phyloP scores from a whole-genome alignment of 441 rosid genomes.

The Populus tomentosa region DNA sequence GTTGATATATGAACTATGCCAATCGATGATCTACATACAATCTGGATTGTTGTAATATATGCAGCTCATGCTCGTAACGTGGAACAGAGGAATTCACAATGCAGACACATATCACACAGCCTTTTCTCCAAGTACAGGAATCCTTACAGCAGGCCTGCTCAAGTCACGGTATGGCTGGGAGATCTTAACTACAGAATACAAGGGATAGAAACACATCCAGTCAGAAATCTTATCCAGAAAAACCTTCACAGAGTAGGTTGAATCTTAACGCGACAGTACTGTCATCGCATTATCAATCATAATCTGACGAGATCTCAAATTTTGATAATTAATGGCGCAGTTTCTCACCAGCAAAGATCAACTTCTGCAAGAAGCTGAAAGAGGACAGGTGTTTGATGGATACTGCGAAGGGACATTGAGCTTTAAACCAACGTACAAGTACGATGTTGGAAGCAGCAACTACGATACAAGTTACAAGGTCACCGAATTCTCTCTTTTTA shows the following conservation, averaged over 20 bases:
- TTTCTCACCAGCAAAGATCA: constrained; percentile 60
- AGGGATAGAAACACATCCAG: constrained; percentile 45
- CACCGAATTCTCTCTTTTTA: neutral
- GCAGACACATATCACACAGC: constrained; percentile 45
- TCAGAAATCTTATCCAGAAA: constrained; percentile 44
- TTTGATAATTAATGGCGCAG: constrained; percentile 20
- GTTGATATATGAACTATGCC: neutral
- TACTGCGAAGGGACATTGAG: constrained; percentile 53
- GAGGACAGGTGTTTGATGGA: constrained; percentile 60
- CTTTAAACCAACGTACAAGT: constrained; percentile 75
- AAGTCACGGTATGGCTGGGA: constrained; percentile 65
- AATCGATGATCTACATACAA: neutral
- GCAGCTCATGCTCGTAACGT: constrained; percentile 68
- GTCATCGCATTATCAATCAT: too few species aligned
- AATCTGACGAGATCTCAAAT: too few species aligned
- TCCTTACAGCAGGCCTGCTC: constrained; percentile 37
- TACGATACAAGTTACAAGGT: constrained; percentile 68
- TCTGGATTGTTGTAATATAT: neutral
- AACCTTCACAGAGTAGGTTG: constrained; percentile 46
- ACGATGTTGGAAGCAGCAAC: constrained; percentile 52
- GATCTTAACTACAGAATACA: constrained; percentile 67
- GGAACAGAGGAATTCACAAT: constrained; percentile 52
- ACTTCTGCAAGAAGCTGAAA: constrained; percentile 65
- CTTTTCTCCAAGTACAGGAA: constrained; percentile 40
- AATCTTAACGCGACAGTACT: too few species aligned